Base-by-base conservation (phyloP, 148 eudicot genomes). In the Fagopyrum esculentum region DNA sequence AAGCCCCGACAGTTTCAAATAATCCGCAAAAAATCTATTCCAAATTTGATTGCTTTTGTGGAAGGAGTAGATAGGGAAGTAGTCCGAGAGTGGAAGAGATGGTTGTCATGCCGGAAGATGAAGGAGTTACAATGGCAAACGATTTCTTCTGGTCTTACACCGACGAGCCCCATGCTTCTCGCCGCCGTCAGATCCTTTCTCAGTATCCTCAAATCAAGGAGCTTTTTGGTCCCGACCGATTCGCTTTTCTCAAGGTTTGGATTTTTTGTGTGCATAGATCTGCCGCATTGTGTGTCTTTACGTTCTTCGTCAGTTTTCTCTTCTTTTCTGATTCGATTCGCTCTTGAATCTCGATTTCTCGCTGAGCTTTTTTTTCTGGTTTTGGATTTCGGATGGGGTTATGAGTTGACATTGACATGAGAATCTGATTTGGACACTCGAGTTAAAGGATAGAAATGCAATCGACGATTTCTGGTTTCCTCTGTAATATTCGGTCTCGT, bases 111-210 rank as follows among this genome's bases (percentile, higher is more conserved):
- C 71, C 46, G 46, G 75, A 77, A 49, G 83, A 80, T 29, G 78
- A 79, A 43, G 88, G 84, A 45, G 81, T 78, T 5, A 86, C 81
- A 43, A 87, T 91, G 98, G 97, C 92, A 43, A 82, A 79, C 5
- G 98, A 91, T 80, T 93, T 86, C 81, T 91, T 85, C 81, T 93
- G 98, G 98, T 91, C 98, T 0, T 91, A 93, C 73, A 89, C 98
- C 3, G 98, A 93, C 83, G 98, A 93, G 81, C 98, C 98, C 45
- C 98, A 93, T 78, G 94, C 97, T 70, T 83, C 94, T 19, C 84
- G 98, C 6, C 77, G 98, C 49, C 78, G 86, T 2, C 82, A 85
- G 81, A 93, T 93, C 74, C 98, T 90, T 80, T 89, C 96, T 82
- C 83, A 86, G 64, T 86, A 93, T 78, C 98, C 98, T 80, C 89